Conservation (phyloP, 129 eudicot species). For the Flaveria brownii region DNA sequence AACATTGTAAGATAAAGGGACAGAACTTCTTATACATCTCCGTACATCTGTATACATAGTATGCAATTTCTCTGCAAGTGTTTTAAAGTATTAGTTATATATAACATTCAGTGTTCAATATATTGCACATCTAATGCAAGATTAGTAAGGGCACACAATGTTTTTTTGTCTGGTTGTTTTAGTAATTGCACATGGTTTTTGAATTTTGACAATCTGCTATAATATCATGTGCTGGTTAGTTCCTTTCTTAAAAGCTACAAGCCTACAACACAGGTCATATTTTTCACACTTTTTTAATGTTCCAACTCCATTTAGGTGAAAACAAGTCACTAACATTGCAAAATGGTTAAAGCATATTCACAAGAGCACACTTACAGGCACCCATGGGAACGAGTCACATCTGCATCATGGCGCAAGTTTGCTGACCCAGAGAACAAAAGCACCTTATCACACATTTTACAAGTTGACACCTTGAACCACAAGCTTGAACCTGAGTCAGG, state of each 20-base stretch:
- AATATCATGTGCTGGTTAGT: background rate
- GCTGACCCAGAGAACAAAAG: conserved; percentile 96
- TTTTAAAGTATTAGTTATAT: background rate
- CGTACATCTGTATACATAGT: too few species aligned
- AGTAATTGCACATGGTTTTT: background rate
- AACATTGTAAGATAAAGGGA: too few species aligned
- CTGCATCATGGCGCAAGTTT: conserved; percentile 97
- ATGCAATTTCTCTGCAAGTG: background rate
- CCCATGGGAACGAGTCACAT: conserved; percentile 89
- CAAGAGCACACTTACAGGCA: conserved; percentile 83
- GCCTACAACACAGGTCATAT: too few species aligned
- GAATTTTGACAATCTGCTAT: background rate
- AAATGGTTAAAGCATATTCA: conserved; percentile 76
- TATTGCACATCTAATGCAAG: background rate
- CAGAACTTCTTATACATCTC: too few species aligned
- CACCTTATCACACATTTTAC: conserved; percentile 82
- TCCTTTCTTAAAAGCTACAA: background rate
- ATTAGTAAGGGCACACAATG: conserved; percentile 10
- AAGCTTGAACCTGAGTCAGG: conserved; percentile 75
- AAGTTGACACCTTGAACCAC: conserved; percentile 88
- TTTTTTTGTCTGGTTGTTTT: background rate
- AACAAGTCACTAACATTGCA: conserved; percentile 17
- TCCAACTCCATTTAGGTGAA: conserved; percentile 24
- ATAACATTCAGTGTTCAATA: background rate
- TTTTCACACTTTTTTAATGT: background rate